Evolutionary conservation across 2,329 filamentous ascomycete genomes (phyloP), one percentile per base, ranked within the genome.

Genomic region (Juglanconis sp.): DNA sequence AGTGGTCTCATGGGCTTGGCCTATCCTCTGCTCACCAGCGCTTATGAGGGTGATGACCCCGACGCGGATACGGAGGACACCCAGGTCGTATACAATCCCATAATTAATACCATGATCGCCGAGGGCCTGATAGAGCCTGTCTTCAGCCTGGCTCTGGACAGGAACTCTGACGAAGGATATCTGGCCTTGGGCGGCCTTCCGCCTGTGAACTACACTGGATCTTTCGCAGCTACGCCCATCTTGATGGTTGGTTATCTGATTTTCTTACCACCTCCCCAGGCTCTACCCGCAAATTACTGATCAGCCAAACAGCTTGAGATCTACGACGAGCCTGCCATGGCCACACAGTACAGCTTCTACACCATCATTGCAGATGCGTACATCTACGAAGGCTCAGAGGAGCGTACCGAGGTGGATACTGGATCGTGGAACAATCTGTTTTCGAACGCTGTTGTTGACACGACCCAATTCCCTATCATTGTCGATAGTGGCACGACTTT

Each of bases 1-100:
- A 77, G 75, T 32, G 82, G 82, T 3, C 68, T 84, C 2, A 65
- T 85, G 4, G 82, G 82, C 1, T 72, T 85, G 11, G 79, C 74
- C 1, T 84, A 81, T 65, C 76, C 79, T 7, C 71, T 74, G 13
- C 65, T 83, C 47, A 83, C 80, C 0, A 76, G 74, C 30, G 60
- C 60, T 13, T 73, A 76, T 2, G 69, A 72, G 36, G 64, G 64
- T 59, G 67, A 59, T 5, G 63, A 65, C 55, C 50, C 56, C 46
- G 36, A 31, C 7, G 35, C 24, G 9, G 51, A 51, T 32, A 49
- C 56, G 6, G 2, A 11, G 48, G 57, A 13, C 47, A 72, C 66
- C 51, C 68, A 68, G n/a, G 57, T 71, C 3, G 59, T 68, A 0
- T 85, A 84, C 69, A 73, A 78, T 56, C 78, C 81, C 0, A 65